phyloP scores from a whole-genome alignment of 345 rosid genomes.

The Pugionium cornutum region DNA sequence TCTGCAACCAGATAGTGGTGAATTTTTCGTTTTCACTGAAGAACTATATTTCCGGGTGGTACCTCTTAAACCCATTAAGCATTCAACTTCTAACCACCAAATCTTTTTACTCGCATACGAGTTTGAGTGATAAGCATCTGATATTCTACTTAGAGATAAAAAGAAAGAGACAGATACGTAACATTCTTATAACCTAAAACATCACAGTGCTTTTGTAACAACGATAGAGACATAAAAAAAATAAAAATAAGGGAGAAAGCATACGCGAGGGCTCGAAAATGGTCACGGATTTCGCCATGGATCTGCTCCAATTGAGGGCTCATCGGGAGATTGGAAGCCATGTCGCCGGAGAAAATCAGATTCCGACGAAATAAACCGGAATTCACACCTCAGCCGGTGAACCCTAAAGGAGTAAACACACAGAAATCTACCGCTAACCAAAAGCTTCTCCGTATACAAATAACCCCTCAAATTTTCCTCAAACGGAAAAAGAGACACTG shows the following conservation, averaged over 20 bases:
- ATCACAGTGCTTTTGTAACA: not conserved
- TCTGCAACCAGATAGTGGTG: constrained; percentile 45
- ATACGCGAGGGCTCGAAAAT: constrained; percentile 90
- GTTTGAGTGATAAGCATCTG: constrained; percentile 8
- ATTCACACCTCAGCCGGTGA: constrained; percentile 17
- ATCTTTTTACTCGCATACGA: not conserved
- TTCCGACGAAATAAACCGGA: constrained; percentile 36
- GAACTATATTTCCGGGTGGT: not conserved
- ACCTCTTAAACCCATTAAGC: not conserved
- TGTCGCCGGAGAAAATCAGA: constrained; percentile 45
- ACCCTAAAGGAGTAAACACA: constrained; percentile 18
- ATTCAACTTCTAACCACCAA: not conserved
- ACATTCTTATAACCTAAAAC: not conserved
- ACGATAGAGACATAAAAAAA: not conserved
- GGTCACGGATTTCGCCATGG: constrained; percentile 93
- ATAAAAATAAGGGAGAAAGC: not conserved
- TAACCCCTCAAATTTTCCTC: not conserved
- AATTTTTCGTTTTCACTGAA: not conserved
- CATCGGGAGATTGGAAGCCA: constrained; percentile 73
- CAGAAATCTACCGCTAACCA: not conserved
- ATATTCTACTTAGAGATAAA: constrained; percentile 3
- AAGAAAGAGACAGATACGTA: not conserved
- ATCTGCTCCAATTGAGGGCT: constrained; percentile 93
- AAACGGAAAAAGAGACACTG: constrained; percentile 7
- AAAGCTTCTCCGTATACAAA: constrained; percentile 23